Evolutionary conservation across 345 rosid species (phyloP).

Genomic region (Murraya koenigii): DNA sequence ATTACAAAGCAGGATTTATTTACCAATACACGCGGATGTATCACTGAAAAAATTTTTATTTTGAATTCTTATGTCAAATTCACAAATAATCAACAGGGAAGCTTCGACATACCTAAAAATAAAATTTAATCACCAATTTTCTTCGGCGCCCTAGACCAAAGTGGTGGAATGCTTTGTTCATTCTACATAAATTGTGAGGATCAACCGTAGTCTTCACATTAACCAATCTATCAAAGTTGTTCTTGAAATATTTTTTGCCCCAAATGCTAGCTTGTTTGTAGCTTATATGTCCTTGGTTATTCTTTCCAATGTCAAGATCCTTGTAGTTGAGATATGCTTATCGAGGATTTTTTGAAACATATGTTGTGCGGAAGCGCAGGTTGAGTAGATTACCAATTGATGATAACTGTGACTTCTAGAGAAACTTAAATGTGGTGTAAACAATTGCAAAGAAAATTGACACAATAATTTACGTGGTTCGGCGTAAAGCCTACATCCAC

Average conservation of each 20-base stretch:
- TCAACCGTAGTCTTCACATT: conserved; percentile 50
- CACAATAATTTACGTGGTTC: too few relatives aligned
- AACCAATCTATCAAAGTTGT: conserved; percentile 52
- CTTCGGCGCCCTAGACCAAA: neutral
- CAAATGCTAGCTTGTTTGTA: conserved; percentile 39
- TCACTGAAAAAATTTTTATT: too few relatives aligned
- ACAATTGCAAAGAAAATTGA: too few relatives aligned
- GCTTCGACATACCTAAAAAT: neutral
- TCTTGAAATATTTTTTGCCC: conserved; percentile 51
- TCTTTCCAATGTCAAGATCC: conserved; percentile 64
- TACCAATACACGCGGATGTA: too few relatives aligned
- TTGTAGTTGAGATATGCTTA: conserved; percentile 59
- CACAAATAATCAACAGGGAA: neutral
- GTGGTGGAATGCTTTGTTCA: conserved; percentile 69
- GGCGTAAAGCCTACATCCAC: too few relatives aligned
- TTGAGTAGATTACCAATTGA: too few relatives aligned
- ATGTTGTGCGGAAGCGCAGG: too few relatives aligned
- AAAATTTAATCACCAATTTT: neutral
- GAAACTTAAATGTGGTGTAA: too few relatives aligned
- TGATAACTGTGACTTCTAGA: too few relatives aligned
- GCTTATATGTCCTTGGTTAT: conserved; percentile 24
- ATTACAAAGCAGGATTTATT: too few relatives aligned
- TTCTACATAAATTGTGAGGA: conserved; percentile 53
- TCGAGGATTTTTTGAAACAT: conserved; percentile 51
- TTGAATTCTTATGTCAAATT: too few relatives aligned